A percentile compares a stretch with the other conserved stretches of the same genome.
phyloP scores from a whole-genome alignment of 306 rosid genomes.

The Quercus glauca region DNA sequence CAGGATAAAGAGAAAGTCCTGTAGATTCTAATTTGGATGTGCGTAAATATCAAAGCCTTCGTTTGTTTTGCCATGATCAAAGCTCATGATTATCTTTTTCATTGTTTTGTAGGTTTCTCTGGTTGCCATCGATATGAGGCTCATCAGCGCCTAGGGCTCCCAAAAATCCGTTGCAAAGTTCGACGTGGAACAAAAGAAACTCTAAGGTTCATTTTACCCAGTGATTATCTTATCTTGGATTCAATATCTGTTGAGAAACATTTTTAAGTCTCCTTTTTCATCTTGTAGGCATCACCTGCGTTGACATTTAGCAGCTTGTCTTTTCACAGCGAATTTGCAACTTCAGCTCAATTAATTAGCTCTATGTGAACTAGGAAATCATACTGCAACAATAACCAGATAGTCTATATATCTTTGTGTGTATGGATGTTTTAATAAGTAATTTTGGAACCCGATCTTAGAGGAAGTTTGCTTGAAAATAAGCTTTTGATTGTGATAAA shows the following conservation, averaged over 20 bases:
- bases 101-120: conserved; percentile 62
- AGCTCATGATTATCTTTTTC: neutral
- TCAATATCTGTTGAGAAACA: neutral
- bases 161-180: conserved; percentile 86
- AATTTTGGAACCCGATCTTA: too few relatives aligned
- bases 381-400: neutral
- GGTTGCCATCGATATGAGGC: conserved; percentile 97
- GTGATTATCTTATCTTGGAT: neutral
- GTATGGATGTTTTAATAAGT: neutral
- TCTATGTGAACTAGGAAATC: neutral
- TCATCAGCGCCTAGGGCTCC: conserved; percentile 87
- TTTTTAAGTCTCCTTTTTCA: neutral
- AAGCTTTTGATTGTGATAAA: neutral
- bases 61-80: neutral
- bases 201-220: conserved; percentile 46
- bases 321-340: neutral
- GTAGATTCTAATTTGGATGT: neutral
- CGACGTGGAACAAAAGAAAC: conserved; percentile 95
- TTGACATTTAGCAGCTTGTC: conserved; percentile 22
- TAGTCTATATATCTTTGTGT: neutral
- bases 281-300: conserved; percentile 90
- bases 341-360: conserved; percentile 4
- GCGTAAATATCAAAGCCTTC: neutral
- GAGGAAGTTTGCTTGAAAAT: neutral
- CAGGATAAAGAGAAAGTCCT: too few relatives aligned